Base-by-base conservation (phyloP, 495 filamentous ascomycete species). In the Penicillium fimorum region DNA sequence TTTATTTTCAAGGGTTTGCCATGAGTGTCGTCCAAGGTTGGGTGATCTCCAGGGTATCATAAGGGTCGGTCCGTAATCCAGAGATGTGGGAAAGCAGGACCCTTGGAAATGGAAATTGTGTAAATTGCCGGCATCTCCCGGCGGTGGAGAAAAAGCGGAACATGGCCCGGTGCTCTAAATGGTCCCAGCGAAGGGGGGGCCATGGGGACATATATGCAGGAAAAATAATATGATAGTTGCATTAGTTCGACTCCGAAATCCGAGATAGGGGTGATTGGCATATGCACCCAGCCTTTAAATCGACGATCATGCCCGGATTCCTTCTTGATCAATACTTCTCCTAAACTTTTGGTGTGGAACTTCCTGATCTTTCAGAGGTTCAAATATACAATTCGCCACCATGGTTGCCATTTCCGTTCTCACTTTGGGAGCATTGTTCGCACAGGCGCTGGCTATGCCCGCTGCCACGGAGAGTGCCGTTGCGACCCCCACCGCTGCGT, bases 381-480 rank as follows among this genome's bases (percentile, higher is more conserved):
- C 33, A 25, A 33, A 24, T 24, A 25, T 37, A 47, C 20, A 45
- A 18, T 18, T 45, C 37, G 37, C 11, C 61, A 45, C 35, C 55
- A 65, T 62, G 62, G 53, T 65, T 35, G 62, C 51, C 17, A 25
- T 66, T 29, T 46, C 43, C 9, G 20, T 45, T 25, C 38, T 66
- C 35, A 42, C 35, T 37, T 17, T 60, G 43, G 60, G 60, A 12
- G 29, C 57, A 29, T 38, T 63, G 32, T 50, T 50, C 25, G 24
- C 52, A 5, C 57, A 61, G 55, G 33, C 50, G 33, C 53, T 44
- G 17, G 57, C 57, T 25, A n/a, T 58, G 32, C 54, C 59, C 24
- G 20, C 57, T 17, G 33, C 47, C 37, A 29, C 46, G 11, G 24
- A 54, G 20, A 45, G 15, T 27, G 20, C 42, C 0, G 32, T 5